Conservation (phyloP, 2,329 filamentous ascomycete species). For the Coniochaeta pulveracea region DNA sequence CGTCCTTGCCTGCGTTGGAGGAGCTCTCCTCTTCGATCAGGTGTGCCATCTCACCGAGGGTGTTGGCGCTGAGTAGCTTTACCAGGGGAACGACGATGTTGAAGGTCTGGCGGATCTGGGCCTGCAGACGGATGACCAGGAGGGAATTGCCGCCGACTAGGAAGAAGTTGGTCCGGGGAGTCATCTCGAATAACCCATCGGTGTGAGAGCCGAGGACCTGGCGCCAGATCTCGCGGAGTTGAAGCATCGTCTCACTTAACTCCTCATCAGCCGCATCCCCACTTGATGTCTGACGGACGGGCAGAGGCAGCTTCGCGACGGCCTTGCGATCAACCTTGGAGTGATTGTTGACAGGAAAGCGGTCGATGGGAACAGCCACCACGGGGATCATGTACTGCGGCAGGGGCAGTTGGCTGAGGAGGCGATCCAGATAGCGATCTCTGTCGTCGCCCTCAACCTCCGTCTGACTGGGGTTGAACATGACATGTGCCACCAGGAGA, state of each 20-base stretch:
- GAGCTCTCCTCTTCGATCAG: conserved; percentile 13
- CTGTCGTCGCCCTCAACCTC: conserved; percentile 1
- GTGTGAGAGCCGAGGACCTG: conserved; percentile 1
- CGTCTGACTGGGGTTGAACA: background rate
- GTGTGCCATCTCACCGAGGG: conserved; percentile 26
- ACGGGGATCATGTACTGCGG: conserved; percentile 9
- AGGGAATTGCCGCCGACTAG: conserved; percentile 28
- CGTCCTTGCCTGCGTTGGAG: background rate
- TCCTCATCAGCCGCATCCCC: conserved; percentile 3
- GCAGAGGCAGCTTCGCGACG: conserved; percentile 3
- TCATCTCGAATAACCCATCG: conserved; percentile 6
- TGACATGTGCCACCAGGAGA: conserved; percentile 4
- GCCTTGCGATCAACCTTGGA: conserved; percentile 8
- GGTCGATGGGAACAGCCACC: conserved; percentile 5
- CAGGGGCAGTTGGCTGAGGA: conserved; percentile 6
- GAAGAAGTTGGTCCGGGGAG: conserved; percentile 25
- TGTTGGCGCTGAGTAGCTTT: conserved; percentile 24
- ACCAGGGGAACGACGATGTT: conserved; percentile 18
- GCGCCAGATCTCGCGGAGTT: conserved; percentile 3
- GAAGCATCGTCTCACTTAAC: background rate
- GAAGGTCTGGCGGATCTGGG: conserved; percentile 20
- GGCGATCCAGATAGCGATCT: background rate
- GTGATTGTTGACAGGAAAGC: conserved; percentile 4
- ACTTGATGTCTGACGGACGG: conserved; percentile 5
- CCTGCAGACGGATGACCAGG: conserved; percentile 25